Percentiles rank a stretch among this genome's conserved stretches.
These are phyloP conservation scores for Phytophthora sansomeana DNA, from an alignment of 352 stramenopile genomes.

Conservation along the genomic window DNA sequence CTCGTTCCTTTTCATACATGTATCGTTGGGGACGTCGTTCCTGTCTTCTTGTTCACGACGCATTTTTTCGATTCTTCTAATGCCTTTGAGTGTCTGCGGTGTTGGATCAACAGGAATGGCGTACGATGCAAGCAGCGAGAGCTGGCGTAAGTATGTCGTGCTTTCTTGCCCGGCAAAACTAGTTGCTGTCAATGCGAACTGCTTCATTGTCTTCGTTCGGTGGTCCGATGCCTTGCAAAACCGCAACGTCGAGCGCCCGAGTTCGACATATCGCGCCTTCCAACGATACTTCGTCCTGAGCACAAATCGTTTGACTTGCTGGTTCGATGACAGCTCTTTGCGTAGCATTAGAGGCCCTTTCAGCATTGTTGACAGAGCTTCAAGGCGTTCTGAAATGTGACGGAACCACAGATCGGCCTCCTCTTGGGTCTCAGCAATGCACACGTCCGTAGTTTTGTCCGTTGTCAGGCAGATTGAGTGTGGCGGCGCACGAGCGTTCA, in stretches of 20 bases:
- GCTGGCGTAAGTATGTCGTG: conserved; percentile 58
- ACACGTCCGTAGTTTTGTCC: conserved; percentile 66
- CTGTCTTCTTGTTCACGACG: conserved; percentile 36
- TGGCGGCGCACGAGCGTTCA: conserved; percentile 61
- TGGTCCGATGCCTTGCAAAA: conserved; percentile 58
- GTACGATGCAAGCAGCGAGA: conserved; percentile 47
- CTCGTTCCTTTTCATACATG: conserved; percentile 13
- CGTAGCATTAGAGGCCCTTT: conserved; percentile 57
- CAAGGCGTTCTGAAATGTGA: conserved; percentile 58
- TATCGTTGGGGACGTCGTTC: conserved; percentile 18
- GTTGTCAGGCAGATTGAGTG: conserved; percentile 74
- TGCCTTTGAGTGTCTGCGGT: conserved; percentile 40
- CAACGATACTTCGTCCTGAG: conserved; percentile 78
- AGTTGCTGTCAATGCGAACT: conserved; percentile 65
- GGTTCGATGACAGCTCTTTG: conserved; percentile 52
- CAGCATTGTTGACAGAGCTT: conserved; percentile 61
- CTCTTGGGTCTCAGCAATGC: conserved; percentile 56
- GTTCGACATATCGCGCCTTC: conserved; percentile 61
- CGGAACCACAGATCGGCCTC: conserved; percentile 60
- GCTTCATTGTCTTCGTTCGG: conserved; percentile 67
- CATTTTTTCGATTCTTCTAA: conserved; percentile 38
- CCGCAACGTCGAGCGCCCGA: conserved; percentile 59
- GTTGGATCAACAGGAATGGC: conserved; percentile 47
- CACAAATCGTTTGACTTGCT: conserved; percentile 64
- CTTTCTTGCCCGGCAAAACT: conserved; percentile 68